phyloP scores from a whole-genome alignment of 768 basidiomycete species.

The Tylopilus plumbeoviolaceoides region DNA sequence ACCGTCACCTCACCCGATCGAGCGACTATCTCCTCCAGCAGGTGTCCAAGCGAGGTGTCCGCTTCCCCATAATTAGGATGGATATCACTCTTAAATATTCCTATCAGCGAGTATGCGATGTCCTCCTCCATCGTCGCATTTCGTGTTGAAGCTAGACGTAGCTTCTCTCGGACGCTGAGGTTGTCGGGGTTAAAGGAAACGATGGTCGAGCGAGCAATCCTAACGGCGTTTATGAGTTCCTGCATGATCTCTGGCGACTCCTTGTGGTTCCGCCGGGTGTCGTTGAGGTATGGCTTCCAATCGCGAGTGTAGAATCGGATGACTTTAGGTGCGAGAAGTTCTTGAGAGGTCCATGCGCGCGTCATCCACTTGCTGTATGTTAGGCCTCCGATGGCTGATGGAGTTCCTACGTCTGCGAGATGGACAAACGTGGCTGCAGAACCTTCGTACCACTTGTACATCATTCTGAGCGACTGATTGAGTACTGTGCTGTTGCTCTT shows the following conservation, averaged over 20 bases:
- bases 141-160: slow-evolving; percentile 11
- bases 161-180: slow-evolving; percentile 8
- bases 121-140: slow-evolving; percentile 8
- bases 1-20: slow-evolving; percentile 7
- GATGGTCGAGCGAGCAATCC: slow-evolving; percentile 1
- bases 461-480: slow-evolving; percentile 7
- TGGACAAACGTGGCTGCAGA: slow-evolving; percentile 2
- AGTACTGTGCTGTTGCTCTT: slow-evolving; percentile 5
- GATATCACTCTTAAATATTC: slow-evolving; percentile 9
- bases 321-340: slow-evolving; percentile 10
- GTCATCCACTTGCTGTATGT: slow-evolving; percentile 5
- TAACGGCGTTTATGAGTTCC: slow-evolving; percentile 7
- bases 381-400: neutral
- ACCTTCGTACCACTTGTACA: slow-evolving; percentile 13
- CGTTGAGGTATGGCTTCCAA: slow-evolving; percentile 10
- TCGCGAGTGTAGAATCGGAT: slow-evolving; percentile 8
- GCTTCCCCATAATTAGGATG: slow-evolving; percentile 8
- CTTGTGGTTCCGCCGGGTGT: slow-evolving; percentile 3
- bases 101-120: neutral
- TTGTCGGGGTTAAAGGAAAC: neutral
- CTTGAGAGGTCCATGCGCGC: slow-evolving; percentile 16
- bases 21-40: slow-evolving; percentile 10
- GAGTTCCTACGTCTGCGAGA: neutral
- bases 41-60: neutral
- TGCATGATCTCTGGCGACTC: slow-evolving; percentile 5